Base-by-base conservation (phyloP, 805 yeast species). In the Metschnikowia picachoensis region DNA sequence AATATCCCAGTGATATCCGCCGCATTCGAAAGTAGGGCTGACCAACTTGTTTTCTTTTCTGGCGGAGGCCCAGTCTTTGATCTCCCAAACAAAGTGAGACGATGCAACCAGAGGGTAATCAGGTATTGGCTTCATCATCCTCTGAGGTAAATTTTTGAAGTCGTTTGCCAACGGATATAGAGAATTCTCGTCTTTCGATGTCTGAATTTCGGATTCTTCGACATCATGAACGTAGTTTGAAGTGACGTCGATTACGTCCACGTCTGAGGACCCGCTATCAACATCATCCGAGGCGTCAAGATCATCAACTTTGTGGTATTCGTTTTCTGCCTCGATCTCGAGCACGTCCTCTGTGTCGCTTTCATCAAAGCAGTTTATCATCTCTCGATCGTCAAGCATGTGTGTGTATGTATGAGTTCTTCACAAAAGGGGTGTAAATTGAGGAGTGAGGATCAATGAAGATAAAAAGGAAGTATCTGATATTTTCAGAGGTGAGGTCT, bases 1-100 rank as follows among this genome's bases (percentile, higher is more conserved):
- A 3, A 90, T 60, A 54, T 82, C 80, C 83, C 88, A 87, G 34
- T 78, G 78, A 56, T 64, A 80, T 1, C 76, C 82, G 2, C 89
- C 92, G 50, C 82, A 75, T 41, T 62, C 66, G 52, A 80, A 82
- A 15, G 63, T 59, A 0, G 74, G 74, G 9, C 73, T 66, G 42
- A 69, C 80, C 73, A 46, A 82, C 49, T 71, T 70, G 30, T 72
- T 73, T 10, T 66, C 72, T 35, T 60, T 60, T 40, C 76, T 57
- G 6, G 58, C 55, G 17, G 65, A 56, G 15, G 45, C 41, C 84
- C 84, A 79, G 47, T 73, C 69, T 7, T 65, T 63, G 39, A 79
- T 76, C 39, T 72, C 70, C 83, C 83, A 79, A 16, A 79, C 78
- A 55, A 57, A 59, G 40, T 66, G 63, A 10, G 62, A 53, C 43